These are phyloP conservation scores for Candida sanyaensis DNA, from an alignment of 1,139 yeast genomes.

Conservation along the genomic window DNA sequence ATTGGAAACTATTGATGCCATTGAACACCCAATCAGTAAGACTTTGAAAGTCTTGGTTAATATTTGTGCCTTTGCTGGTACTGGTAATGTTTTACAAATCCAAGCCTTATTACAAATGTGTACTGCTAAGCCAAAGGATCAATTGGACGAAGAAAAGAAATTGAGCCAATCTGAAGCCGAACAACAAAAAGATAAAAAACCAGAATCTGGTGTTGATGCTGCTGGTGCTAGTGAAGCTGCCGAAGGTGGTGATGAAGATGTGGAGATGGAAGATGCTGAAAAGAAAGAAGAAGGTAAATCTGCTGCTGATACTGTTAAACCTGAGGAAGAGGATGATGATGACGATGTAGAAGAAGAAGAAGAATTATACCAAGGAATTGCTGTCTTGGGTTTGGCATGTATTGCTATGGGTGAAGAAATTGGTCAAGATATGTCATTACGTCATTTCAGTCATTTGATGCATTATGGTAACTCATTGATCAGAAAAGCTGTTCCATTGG, in stretches of 20 bases:
- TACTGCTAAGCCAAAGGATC: conserved; percentile 56
- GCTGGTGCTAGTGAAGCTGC: neutral
- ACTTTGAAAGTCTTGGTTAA: conserved; percentile 89
- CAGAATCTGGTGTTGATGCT: neutral
- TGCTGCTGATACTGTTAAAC: conserved; percentile 15
- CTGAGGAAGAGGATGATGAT: conserved; percentile 22
- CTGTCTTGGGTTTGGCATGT: conserved; percentile 91
- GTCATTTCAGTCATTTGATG: conserved; percentile 97
- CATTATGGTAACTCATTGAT: conserved; percentile 94
- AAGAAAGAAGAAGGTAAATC: conserved; percentile 15
- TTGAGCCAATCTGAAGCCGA: conserved; percentile 42
- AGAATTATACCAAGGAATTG: conserved; percentile 79
- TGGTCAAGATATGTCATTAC: conserved; percentile 96
- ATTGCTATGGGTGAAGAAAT: conserved; percentile 98
- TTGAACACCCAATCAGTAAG: conserved; percentile 91
- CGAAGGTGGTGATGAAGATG: conserved; percentile 20
- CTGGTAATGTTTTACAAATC: conserved; percentile 95
- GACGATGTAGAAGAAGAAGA: conserved; percentile 50
- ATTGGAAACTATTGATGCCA: conserved; percentile 89
- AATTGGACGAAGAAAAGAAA: conserved; percentile 34
- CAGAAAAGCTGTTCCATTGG: conserved; percentile 94
- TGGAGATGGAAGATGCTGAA: conserved; percentile 23
- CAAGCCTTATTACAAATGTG: conserved; percentile 90
- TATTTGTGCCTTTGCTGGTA: conserved; percentile 95
- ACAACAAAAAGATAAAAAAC: conserved; percentile 20